Conservation (phyloP, 2,329 filamentous ascomycete species). For the Alternaria infectoria region DNA sequence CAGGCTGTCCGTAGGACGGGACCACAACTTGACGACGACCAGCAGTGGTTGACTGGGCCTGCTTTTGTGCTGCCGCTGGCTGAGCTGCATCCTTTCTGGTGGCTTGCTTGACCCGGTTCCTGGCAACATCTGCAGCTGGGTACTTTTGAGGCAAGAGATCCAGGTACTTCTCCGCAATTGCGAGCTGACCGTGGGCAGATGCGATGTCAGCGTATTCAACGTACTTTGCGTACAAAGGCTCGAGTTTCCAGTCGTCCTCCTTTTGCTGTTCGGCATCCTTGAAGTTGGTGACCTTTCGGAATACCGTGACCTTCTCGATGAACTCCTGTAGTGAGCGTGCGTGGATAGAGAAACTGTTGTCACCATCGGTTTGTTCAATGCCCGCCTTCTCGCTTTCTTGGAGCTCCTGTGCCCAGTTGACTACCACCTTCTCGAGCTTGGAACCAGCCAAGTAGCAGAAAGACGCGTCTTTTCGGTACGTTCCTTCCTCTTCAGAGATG, state of each 20-base stretch:
- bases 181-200: constrained; percentile 84
- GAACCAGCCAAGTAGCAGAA: constrained; percentile 97
- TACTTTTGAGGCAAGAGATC: constrained; percentile 84
- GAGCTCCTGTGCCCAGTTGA: constrained; percentile 91
- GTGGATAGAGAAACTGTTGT: constrained; percentile 90
- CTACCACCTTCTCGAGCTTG: constrained; percentile 95
- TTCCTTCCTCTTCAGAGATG: constrained; percentile 57
- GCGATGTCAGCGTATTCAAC: constrained; percentile 96
- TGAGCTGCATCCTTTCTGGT: constrained; percentile 67
- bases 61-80: constrained; percentile 47
- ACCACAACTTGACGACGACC: constrained; percentile 46
- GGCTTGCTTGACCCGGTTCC: constrained; percentile 83
- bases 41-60: constrained; percentile 46
- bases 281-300: constrained; percentile 93
- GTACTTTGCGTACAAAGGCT: constrained; percentile 89
- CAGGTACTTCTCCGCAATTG: constrained; percentile 88
- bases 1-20: constrained; percentile 38
- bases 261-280: constrained; percentile 75
- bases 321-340: constrained; percentile 87
- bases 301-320: constrained; percentile 97
- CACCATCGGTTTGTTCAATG: constrained; percentile 70
- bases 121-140: constrained; percentile 83
- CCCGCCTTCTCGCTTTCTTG: constrained; percentile 80
- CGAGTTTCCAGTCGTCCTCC: constrained; percentile 85
- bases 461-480: constrained; percentile 80